Evolutionary conservation across 352 stramenopile species (phyloP).

Genomic region (Phytophthora cryptogea): DNA sequence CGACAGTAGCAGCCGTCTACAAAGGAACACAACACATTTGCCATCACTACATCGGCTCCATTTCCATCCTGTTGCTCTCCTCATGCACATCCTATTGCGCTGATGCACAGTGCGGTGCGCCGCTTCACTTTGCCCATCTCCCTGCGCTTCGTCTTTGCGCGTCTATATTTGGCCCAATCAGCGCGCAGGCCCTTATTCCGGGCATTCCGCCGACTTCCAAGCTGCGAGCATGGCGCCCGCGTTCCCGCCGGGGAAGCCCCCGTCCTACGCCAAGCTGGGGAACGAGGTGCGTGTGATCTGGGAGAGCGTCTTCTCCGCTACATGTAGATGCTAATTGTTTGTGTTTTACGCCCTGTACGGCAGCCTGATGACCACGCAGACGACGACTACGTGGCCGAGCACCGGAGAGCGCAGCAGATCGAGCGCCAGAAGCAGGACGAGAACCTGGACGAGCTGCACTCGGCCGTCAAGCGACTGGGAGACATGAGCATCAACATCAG

Average conservation of each 20-base stretch:
- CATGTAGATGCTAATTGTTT: constrained; percentile 5
- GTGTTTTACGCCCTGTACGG: not conserved
- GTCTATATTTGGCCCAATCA: constrained; percentile 38
- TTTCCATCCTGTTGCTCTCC: no score
- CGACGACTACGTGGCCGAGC: constrained; percentile 58
- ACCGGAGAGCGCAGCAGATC: constrained; percentile 62
- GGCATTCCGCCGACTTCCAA: constrained; percentile 5
- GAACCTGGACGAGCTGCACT: constrained; percentile 77
- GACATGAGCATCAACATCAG: constrained; percentile 88
- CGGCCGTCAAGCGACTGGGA: constrained; percentile 77
- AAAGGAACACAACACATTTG: not conserved
- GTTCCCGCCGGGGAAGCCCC: constrained; percentile 62
- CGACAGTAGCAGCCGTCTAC: constrained; percentile 4
- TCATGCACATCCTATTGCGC: not conserved
- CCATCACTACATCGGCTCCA: no score
- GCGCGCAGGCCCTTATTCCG: constrained; percentile 6
- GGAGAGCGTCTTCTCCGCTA: not conserved
- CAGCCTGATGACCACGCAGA: constrained; percentile 56
- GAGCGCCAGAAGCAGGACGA: constrained; percentile 87
- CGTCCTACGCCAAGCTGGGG: constrained; percentile 73
- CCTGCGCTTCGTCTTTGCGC: constrained; percentile 13
- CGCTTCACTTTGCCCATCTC: constrained; percentile 15
- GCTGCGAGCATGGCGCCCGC: constrained; percentile 50
- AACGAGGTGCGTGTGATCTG: constrained; percentile 48
- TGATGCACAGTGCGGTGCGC: constrained; percentile 22